Base-by-base conservation (phyloP, 768 basidiomycete genomes). In the Suillus bovinus region DNA sequence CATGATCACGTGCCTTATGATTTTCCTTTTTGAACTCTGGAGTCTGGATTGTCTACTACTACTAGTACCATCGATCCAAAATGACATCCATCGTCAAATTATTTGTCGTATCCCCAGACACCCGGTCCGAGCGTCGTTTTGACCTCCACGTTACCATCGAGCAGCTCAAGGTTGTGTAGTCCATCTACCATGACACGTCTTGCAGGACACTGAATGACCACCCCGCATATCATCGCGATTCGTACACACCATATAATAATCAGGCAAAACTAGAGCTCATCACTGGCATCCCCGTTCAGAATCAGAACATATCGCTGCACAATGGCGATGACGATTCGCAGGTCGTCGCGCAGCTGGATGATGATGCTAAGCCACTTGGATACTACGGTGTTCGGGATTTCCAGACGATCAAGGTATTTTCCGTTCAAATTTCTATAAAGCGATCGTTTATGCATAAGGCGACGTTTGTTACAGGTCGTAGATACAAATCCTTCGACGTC, bases 111-210 rank as follows among this genome's bases (percentile, higher is more conserved):
- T 98, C 96, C 10, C 89, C 88, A 7, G 94, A 97, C 71, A 96
- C 95, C 2, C 89, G 86, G 66, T 94, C 93, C 0, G 96, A 99
- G 76, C 85, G 96, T 53, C 84, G 91, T 0, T 85, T 93, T 64
- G 91, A 95, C 68, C 84, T 87, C 29, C 84, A 87, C 64, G 77
- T 87, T 34, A 89, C 91, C 0, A 81, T 98, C 55, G 81, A 81
- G 39, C 84, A 91, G 68, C 87, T 98, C 67, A 98, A 97, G 86
- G 94, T 94, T 31, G 54, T 58, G 68, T 66, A 64, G 60, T 47
- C 47, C 50, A 46, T n/a, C 44, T 46, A 46, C 52, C 38, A 60
- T 67, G 17, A 34, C 47, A 44, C 58, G 33, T 20, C 55, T 56
- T 58, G 57, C 57, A 53, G 66, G 54, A 46, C 66, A 69, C 64